phyloP scores from a whole-genome alignment of 176 grass and related monocot genomes.

The Stipa capillata region DNA sequence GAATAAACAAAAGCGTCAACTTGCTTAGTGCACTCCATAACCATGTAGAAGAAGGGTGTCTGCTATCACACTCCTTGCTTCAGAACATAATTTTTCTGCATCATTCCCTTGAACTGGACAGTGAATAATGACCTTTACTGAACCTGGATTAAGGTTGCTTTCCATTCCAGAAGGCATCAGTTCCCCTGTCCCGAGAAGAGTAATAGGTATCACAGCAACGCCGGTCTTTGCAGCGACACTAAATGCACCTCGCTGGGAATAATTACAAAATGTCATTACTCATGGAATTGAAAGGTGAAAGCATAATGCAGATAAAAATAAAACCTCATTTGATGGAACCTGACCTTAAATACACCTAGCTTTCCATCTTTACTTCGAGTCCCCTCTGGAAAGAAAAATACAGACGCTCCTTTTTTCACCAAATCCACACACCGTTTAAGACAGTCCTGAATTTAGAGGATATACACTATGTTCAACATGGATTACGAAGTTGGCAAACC shows the following conservation, averaged over 20 bases:
- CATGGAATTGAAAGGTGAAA: neutral
- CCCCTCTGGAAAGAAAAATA: slow-evolving; percentile 98
- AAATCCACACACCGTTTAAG: slow-evolving; percentile 79
- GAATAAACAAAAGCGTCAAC: neutral
- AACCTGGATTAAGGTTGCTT: slow-evolving; percentile 61
- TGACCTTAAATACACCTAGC: slow-evolving; percentile 89
- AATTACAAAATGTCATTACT: slow-evolving; percentile 7
- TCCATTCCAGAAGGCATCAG: slow-evolving; percentile 94
- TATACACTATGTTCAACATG: neutral
- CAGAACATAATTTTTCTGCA: slow-evolving; percentile 52
- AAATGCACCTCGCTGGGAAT: slow-evolving; percentile 80
- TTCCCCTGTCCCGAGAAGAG: slow-evolving; percentile 78
- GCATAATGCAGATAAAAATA: neutral
- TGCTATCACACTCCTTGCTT: slow-evolving; percentile 69
- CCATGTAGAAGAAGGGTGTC: slow-evolving; percentile 60
- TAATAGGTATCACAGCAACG: slow-evolving; percentile 75
- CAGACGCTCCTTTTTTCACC: slow-evolving; percentile 67
- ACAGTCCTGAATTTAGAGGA: slow-evolving; percentile 62
- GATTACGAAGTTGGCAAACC: neutral
- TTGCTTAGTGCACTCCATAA: slow-evolving; percentile 52
- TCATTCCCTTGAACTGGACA: slow-evolving; percentile 49
- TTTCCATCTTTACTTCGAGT: slow-evolving; percentile 93
- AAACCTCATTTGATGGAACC: neutral
- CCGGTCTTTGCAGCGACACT: slow-evolving; percentile 84
- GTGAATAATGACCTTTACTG: slow-evolving; percentile 87